Evolutionary conservation across 2,329 filamentous ascomycete species (phyloP).

Genomic region (Neofusicoccum umdonicola): DNA sequence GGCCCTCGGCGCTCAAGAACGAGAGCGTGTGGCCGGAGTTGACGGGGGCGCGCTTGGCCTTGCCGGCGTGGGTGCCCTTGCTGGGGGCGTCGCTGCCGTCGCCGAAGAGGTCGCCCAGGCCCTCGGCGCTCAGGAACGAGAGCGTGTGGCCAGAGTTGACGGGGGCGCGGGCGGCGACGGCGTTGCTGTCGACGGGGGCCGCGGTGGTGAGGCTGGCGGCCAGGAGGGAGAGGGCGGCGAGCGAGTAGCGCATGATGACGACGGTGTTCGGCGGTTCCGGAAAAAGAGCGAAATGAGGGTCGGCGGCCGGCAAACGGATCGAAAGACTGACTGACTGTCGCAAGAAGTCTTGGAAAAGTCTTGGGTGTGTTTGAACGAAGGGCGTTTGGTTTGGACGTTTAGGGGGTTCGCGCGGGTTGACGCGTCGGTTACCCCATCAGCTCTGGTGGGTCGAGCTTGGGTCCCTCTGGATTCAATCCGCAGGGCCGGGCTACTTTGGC

Average conservation of each 20-base stretch:
- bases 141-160: not conserved
- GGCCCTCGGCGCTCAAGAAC: not conserved
- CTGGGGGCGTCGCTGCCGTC: not conserved
- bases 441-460: not conserved
- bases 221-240: not conserved
- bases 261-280: not conserved
- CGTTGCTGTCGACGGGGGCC: not conserved
- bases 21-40: not conserved
- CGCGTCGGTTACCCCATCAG: not conserved
- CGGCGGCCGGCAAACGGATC: not conserved
- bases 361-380: slow-evolving; percentile 3
- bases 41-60: not conserved
- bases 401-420: not conserved
- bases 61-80: not conserved
- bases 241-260: not conserved
- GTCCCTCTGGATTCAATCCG: slow-evolving; percentile 3
- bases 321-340: not conserved
- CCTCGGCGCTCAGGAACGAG: not conserved
- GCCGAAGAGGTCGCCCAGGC: not conserved
- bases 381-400: not conserved
- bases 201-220: not conserved
- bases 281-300: slow-evolving; percentile 2
- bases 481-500: not conserved
- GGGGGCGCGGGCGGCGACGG: not conserved
- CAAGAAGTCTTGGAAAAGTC: slow-evolving; percentile 1